Evolutionary conservation across 31 red algal genomes (phyloP).

Genomic region (Porphyra umbilicalis): DNA sequence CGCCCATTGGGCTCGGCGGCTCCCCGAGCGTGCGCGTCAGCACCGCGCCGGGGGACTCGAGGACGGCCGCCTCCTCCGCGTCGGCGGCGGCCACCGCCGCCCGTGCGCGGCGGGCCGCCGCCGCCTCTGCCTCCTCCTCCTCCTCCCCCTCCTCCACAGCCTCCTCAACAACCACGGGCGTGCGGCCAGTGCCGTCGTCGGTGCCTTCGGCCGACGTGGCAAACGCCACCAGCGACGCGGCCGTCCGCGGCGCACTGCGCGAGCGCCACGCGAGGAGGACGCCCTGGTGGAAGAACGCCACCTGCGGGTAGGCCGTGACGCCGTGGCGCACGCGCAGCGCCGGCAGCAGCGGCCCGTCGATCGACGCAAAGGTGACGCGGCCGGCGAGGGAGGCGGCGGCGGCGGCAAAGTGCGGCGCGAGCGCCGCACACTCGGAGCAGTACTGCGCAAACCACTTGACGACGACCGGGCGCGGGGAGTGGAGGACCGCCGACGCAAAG

Average conservation of each 20-base stretch:
- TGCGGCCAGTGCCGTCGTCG: neutral
- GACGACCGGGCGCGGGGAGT: constrained; percentile 18
- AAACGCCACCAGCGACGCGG: neutral
- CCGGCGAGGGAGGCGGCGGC: constrained; percentile 8
- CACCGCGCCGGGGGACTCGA: neutral
- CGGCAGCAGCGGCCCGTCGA: constrained; percentile 43
- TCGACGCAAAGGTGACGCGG: constrained; percentile 23
- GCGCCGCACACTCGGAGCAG: constrained; percentile 46
- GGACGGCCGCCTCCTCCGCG: neutral
- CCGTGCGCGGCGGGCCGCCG: too few species aligned
- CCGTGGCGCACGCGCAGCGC: neutral
- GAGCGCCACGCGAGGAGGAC: neutral
- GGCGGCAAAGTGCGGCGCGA: constrained; percentile 43
- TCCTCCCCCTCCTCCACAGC: neutral
- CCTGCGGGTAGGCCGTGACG: neutral
- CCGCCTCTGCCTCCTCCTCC: neutral
- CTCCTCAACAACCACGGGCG: neutral
- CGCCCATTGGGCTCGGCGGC: neutral
- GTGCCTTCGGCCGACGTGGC: neutral
- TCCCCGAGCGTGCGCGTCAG: neutral
- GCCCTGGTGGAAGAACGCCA: neutral
- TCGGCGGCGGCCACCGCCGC: neutral
- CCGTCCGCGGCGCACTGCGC: neutral
- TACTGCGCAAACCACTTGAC: constrained; percentile 58
- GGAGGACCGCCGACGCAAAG: constrained; percentile 13